Base-by-base conservation (phyloP, 2,329 filamentous ascomycete species). In the Fusarium longipes region DNA sequence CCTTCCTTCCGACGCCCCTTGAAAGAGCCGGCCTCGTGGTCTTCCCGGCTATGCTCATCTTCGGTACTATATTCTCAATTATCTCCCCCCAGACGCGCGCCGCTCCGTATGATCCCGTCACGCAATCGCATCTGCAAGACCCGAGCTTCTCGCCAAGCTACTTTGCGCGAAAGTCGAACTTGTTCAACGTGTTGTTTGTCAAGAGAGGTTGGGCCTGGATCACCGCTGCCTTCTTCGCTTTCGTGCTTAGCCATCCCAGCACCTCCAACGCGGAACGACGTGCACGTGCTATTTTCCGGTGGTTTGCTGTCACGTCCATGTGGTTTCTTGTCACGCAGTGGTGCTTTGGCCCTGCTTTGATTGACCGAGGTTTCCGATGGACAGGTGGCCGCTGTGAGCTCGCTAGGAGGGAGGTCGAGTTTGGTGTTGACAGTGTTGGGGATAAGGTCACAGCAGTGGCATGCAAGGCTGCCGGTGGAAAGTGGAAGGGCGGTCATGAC, bases 151-250 rank as follows among this genome's bases (percentile, higher is more conserved):
- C 90, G 49, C 92, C 92, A 4, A 90, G 86, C 76, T 99, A 98
- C 83, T 99, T 99, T 77, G 95, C 96, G 44, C 91, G 91, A 72
- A 99, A 99, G 80, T 86, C 89, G 77, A 99, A 99, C 81, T 73
- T 97, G 51, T 91, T 98, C 86, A 99, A 99, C 77, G 79, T 91
- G 44, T 86, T 93, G 73, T 99, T 98, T 75, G 96, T 99, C 74
- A 99, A 99, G 83, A 84, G 92, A 53, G 95, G 95, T 63, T 99
- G 96, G 96, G 86, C 90, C 48, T 99, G 96, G 96, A 89, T 93
- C 29, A 93, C 92, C 0, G 76, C 87, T 11, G 90, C 92, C 1
- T 94, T 97, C 73, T 79, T 86, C 32, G 78, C 87, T 17, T 93
- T 97, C 63, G 77, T 92, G 8, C 77, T 89, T 39, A 89, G 88